Percentiles rank a stretch among this genome's conserved stretches.
Evolutionary conservation across 805 yeast genomes (phyloP).

Genomic region (Lipomyces kockii): DNA sequence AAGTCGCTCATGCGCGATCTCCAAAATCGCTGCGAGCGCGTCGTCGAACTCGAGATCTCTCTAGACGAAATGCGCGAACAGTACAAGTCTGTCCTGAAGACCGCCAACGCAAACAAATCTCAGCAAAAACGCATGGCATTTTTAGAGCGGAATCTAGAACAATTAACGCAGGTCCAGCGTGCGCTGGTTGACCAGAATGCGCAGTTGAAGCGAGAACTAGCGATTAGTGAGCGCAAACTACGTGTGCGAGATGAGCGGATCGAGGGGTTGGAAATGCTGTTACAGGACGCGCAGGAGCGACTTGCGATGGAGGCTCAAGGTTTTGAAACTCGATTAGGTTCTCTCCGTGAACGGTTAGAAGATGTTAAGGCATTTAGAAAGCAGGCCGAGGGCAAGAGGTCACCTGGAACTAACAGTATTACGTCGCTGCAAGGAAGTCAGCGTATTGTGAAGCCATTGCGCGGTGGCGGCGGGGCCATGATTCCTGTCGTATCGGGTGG

Average conservation of each 20-base stretch:
- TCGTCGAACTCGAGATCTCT: constrained; percentile 51
- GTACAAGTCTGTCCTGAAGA: constrained; percentile 42
- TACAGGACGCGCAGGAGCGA: constrained; percentile 56
- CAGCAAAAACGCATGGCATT: constrained; percentile 56
- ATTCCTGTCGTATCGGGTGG: not conserved
- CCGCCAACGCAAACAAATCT: constrained; percentile 37
- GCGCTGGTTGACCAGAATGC: constrained; percentile 68
- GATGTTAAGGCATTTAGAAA: constrained; percentile 34
- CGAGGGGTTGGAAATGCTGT: constrained; percentile 54
- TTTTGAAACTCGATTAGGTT: constrained; percentile 49
- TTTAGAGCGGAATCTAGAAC: constrained; percentile 62
- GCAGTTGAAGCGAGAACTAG: constrained; percentile 60
- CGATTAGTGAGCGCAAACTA: constrained; percentile 59
- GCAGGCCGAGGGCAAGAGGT: constrained; percentile 20
- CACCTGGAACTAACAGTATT: not conserved
- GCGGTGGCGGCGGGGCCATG: constrained; percentile 38
- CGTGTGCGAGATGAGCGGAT: constrained; percentile 63
- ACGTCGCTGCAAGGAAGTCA: constrained; percentile 39
- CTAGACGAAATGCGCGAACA: constrained; percentile 50
- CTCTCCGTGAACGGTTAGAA: constrained; percentile 37
- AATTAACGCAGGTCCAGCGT: constrained; percentile 60
- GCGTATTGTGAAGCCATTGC: constrained; percentile 64
- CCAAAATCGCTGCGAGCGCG: constrained; percentile 46
- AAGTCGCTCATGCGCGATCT: constrained; percentile 42
- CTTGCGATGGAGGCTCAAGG: constrained; percentile 55